phyloP scores from a whole-genome alignment of 495 filamentous ascomycete genomes.

The Lasiosphaeria hispida region DNA sequence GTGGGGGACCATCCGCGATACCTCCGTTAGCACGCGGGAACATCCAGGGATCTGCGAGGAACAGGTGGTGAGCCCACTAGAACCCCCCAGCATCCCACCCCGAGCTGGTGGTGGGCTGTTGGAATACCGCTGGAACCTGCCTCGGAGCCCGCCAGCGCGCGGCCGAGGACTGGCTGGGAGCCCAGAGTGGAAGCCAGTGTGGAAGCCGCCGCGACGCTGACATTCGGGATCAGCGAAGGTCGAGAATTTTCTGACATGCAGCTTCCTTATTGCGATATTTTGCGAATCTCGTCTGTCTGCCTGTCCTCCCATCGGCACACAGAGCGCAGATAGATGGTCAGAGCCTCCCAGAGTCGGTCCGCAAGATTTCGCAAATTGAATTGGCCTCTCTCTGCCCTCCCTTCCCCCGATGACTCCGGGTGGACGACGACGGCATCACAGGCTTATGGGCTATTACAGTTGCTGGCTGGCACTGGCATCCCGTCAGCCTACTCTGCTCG shows the following conservation, averaged over 20 bases:
- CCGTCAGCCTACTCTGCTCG: too few relatives aligned
- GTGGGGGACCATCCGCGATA: conserved; percentile 1
- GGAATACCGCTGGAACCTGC: conserved; percentile 1
- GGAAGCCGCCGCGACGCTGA: neutral
- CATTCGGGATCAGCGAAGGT: neutral
- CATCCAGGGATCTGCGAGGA: neutral
- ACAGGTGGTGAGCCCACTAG: conserved; percentile 13
- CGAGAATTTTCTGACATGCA: conserved; percentile 2
- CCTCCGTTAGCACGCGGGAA: neutral
- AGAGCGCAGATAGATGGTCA: too few relatives aligned
- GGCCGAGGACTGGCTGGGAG: too few relatives aligned
- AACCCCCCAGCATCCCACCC: conserved; percentile 5
- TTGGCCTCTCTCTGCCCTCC: too few relatives aligned
- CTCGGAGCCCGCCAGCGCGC: conserved; percentile 6
- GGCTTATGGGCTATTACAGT: too few relatives aligned
- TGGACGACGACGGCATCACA: too few relatives aligned
- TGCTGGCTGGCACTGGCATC: too few relatives aligned
- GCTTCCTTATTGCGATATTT: neutral
- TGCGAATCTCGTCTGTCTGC: neutral
- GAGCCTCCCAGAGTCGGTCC: too few relatives aligned
- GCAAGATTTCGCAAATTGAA: too few relatives aligned
- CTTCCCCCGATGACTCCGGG: too few relatives aligned
- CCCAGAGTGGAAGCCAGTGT: too few relatives aligned
- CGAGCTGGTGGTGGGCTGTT: conserved; percentile 8
- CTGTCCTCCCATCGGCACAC: too few relatives aligned